phyloP scores from a whole-genome alignment of 2,329 filamentous ascomycete species.

The Paecilomyces formosus region DNA sequence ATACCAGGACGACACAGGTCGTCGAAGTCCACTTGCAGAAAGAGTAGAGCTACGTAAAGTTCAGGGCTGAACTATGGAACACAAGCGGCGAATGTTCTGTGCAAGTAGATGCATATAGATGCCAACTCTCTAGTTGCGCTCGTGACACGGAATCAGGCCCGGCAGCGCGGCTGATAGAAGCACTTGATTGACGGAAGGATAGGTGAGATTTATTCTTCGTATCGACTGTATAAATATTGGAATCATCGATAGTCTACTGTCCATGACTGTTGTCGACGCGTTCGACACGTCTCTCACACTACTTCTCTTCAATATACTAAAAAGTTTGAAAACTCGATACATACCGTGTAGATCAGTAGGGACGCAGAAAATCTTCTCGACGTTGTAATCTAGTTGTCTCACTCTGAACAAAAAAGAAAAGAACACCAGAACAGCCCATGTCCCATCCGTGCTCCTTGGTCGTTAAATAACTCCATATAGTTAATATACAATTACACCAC shows the following conservation, averaged over 20 bases:
- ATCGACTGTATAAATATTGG: slow-evolving; percentile 2
- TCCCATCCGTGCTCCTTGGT: not conserved
- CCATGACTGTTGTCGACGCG: not conserved
- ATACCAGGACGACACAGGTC: not conserved
- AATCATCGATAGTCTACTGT: not conserved
- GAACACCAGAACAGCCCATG: not conserved
- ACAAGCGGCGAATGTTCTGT: too few species aligned
- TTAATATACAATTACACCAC: not conserved
- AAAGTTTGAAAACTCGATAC: not conserved
- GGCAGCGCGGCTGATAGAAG: not conserved
- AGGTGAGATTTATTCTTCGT: not conserved
- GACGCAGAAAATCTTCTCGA: not conserved
- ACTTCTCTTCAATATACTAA: too few species aligned
- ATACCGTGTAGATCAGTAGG: not conserved
- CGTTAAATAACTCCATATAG: not conserved
- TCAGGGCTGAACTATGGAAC: not conserved
- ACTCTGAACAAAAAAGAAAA: not conserved
- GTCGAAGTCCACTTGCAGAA: not conserved
- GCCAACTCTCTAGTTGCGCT: not conserved
- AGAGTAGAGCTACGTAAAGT: not conserved
- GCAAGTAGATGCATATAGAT: not conserved
- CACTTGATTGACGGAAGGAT: not conserved
- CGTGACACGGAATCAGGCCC: not conserved
- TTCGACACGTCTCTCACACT: not conserved
- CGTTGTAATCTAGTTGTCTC: not conserved